Base-by-base conservation (phyloP, 192 early-diverging fungal species). In the Thoreauomyces humboldtii region DNA sequence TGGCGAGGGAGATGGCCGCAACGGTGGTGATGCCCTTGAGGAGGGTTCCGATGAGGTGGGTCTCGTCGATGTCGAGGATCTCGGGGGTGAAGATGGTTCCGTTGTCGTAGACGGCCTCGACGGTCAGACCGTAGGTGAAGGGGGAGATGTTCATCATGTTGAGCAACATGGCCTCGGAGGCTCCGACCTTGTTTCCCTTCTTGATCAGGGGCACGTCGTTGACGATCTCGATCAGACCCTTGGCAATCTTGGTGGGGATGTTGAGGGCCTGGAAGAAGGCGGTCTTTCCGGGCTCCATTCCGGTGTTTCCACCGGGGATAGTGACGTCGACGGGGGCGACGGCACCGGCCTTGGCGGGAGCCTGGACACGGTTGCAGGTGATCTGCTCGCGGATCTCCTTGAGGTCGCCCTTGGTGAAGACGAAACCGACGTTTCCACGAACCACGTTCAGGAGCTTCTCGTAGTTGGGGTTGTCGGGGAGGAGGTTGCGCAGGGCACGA, bases 61-160 rank as follows among this genome's bases (percentile, higher is more conserved):
- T 87, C 61, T 98, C 92, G 76, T 89, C 87, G 73, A 99, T 89
- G 80, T 99, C 97, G 60, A 99, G 81, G 46, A 99, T 86, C 19
- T 71, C 71, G 44, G 94, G 79, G 74, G 81, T 74, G 90, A 99
- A 99, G 68, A 87, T 81, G 71, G 85, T 88, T 59, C 94, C 93
- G 60, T 89, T 77, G 79, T 94, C 91, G 80, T 89, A 99, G 74
- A 99, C 89, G 87, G 93, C 87, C 70, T 81, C 67, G 61, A 99
- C 88, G 64, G 80, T 82, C 86, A 99, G 78, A 90, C 97, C 97
- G 84, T 99, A 99, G 76, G 95, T 97, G 89, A 99, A 99, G 45
- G 97, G 97, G 57, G 95, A 99, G 84, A 99, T 98, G 87, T 93
- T 91, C 79, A 99, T 82, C 97, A 93, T 99, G 91, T 97, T 99